Evolutionary conservation across 306 rosid genomes (phyloP).

Genomic region (Prinsepia uniflora): DNA sequence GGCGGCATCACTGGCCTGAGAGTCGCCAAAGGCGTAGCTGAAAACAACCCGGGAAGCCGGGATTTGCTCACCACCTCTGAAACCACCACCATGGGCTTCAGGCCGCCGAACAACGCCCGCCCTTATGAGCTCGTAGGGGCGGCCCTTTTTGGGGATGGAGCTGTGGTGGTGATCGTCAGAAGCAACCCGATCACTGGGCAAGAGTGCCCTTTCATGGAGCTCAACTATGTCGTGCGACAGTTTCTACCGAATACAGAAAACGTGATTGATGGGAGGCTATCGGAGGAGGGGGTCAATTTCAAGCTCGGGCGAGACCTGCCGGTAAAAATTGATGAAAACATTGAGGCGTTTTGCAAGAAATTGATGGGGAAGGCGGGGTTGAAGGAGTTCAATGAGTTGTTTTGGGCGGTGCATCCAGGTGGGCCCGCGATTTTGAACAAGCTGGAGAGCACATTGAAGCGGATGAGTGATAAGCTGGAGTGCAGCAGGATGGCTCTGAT

Average conservation of each 20-base stretch:
- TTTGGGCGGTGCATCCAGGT: slow-evolving; percentile 97
- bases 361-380: slow-evolving; percentile 40
- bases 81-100: slow-evolving; percentile 83
- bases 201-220: slow-evolving; percentile 84
- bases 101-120: slow-evolving; percentile 76
- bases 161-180: slow-evolving; percentile 81
- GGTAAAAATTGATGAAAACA: slow-evolving; percentile 80
- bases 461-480: slow-evolving; percentile 57
- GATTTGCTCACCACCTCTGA: slow-evolving; percentile 75
- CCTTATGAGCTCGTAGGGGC: slow-evolving; percentile 98
- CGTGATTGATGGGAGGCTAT: slow-evolving; percentile 73
- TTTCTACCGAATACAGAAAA: slow-evolving; percentile 69
- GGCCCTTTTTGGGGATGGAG: slow-evolving; percentile 95
- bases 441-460: slow-evolving; percentile 51
- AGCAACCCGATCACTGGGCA: slow-evolving; percentile 41
- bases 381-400: slow-evolving; percentile 64
- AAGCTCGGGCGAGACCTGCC: slow-evolving; percentile 96
- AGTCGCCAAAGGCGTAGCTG: slow-evolving; percentile 93
- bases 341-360: slow-evolving; percentile 73
- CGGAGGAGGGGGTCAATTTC: slow-evolving; percentile 87
- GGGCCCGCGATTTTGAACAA: slow-evolving; percentile 87
- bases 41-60: slow-evolving; percentile 85
- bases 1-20: slow-evolving; percentile 92
- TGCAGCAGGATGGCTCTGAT: slow-evolving; percentile 78
- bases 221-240: slow-evolving; percentile 66